Evolutionary conservation across 2,329 filamentous ascomycete species (phyloP), one percentile per base, ranked within the genome.

Genomic region (Alternaria novae-zelandiae): DNA sequence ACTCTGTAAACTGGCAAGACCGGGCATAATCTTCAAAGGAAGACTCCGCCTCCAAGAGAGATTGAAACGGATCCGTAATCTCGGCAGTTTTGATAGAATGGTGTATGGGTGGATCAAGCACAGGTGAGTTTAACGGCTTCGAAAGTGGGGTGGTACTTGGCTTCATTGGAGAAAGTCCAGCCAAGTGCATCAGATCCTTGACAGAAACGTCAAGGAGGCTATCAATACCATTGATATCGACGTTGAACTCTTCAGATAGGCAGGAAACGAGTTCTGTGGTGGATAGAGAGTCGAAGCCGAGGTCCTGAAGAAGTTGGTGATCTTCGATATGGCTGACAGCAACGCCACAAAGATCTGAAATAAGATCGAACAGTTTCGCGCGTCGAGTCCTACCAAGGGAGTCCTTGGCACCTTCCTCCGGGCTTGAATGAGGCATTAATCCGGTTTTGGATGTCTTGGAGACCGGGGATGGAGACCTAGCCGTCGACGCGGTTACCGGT

Each of bases 261-360:
- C 47, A 60, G 10, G 56, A 65, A 28, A 55, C 60, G 17, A 59
- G 49, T 57, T 65, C 61, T 17, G 54, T 61, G 6, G 61, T 55
- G 17, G 65, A 57, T 28, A 62, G 45, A 20, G 61, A 67, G 32
- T 67, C 65, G 28, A 67, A 61, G 10, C 65, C 65, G 26, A 67
- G 57, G 28, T 61, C 57, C 17, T 57, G 55, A 17, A 65, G 62
- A 25, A 41, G 47, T 45, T 63, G 57, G 10, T 51, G 32, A 26
- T 61, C 59, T 25, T 61, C 13, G 5, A 61, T 61, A 20, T 51
- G 30, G 32, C 44, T 51, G 20, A 25, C 46, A 51, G 50, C 53
- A 12, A 41, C 45, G 20, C 59, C 59, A 57, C 53, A 61, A 36
- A 61, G 59, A 32, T 61, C 59, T 8, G 59, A 61, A 4, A 61